phyloP scores from a whole-genome alignment of 768 basidiomycete species.

The Polyporus arcularius region DNA sequence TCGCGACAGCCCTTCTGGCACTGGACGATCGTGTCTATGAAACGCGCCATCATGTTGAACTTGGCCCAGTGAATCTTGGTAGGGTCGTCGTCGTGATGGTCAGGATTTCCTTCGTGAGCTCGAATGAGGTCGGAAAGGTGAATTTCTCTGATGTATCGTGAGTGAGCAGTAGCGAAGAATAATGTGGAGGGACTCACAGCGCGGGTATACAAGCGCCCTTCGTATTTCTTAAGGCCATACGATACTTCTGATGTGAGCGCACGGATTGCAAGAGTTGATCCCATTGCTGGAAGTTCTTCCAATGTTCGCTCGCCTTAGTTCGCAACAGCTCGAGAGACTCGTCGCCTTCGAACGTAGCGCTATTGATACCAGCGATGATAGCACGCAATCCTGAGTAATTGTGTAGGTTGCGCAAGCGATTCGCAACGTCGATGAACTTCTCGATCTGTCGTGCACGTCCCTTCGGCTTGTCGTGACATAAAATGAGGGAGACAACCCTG shows the following conservation, averaged over 20 bases:
- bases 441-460: conserved; percentile 81
- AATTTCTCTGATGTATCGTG: conserved; percentile 62
- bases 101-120: conserved; percentile 82
- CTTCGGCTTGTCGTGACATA: conserved; percentile 81
- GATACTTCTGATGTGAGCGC: conserved; percentile 88
- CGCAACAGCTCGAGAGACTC: conserved; percentile 77
- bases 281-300: conserved; percentile 80
- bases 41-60: conserved; percentile 89
- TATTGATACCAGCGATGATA: conserved; percentile 91
- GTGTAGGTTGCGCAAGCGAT: conserved; percentile 76
- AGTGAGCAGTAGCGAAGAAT: conserved; percentile 16
- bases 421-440: conserved; percentile 84
- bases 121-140: conserved; percentile 89
- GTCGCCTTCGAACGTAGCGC: conserved; percentile 75
- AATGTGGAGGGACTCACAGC: conserved; percentile 43
- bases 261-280: conserved; percentile 81
- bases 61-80: conserved; percentile 93
- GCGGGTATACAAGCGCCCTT: conserved; percentile 89
- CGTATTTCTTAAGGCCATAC: conserved; percentile 82
- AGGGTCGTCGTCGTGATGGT: conserved; percentile 64
- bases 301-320: conserved; percentile 61
- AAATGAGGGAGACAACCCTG: conserved; percentile 90
- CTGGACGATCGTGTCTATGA: conserved; percentile 73
- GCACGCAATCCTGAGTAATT: conserved; percentile 94
- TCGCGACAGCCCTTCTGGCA: conserved; percentile 74